These are phyloP conservation scores for Sporormia fimetaria DNA, from an alignment of 495 filamentous ascomycete species.

Conservation along the genomic window DNA sequence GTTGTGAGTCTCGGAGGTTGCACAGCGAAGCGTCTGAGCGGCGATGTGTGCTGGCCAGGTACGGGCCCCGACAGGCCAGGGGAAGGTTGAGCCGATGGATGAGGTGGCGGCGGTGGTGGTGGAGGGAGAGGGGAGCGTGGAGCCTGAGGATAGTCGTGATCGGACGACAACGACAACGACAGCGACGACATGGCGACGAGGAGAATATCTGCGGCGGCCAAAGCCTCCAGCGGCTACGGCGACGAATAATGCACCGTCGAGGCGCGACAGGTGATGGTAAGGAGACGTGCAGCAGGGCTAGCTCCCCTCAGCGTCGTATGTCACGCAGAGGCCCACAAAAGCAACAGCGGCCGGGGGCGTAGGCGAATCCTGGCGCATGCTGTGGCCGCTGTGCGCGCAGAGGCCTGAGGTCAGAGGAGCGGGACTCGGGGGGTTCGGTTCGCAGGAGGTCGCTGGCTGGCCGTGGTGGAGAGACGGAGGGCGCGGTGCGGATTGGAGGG, in stretches of 20 bases:
- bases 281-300: slow-evolving; percentile 18
- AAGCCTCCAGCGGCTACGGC: slow-evolving; percentile 30
- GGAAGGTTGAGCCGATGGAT: slow-evolving; percentile 2
- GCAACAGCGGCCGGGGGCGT: slow-evolving; percentile 15
- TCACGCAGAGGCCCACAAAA: slow-evolving; percentile 20
- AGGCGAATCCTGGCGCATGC: slow-evolving; percentile 16
- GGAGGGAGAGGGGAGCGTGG: slow-evolving; percentile 21
- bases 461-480: no score
- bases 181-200: not conserved
- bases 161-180: slow-evolving; percentile 18
- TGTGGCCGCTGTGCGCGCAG: slow-evolving; percentile 2
- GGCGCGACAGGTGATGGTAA: slow-evolving; percentile 7
- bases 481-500: no score
- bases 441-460: no score
- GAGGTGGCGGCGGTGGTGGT: slow-evolving; percentile 17
- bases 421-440: no score
- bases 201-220: slow-evolving; percentile 11
- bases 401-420: no score
- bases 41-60: slow-evolving; percentile 12
- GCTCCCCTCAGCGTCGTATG: slow-evolving; percentile 13
- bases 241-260: slow-evolving; percentile 21
- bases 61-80: slow-evolving; percentile 5
- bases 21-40: slow-evolving; percentile 26
- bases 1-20: slow-evolving; percentile 29
- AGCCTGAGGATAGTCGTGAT: slow-evolving; percentile 18